Conservation (phyloP, 2,329 filamentous ascomycete genomes). For the Paramyrothecium sp. region DNA sequence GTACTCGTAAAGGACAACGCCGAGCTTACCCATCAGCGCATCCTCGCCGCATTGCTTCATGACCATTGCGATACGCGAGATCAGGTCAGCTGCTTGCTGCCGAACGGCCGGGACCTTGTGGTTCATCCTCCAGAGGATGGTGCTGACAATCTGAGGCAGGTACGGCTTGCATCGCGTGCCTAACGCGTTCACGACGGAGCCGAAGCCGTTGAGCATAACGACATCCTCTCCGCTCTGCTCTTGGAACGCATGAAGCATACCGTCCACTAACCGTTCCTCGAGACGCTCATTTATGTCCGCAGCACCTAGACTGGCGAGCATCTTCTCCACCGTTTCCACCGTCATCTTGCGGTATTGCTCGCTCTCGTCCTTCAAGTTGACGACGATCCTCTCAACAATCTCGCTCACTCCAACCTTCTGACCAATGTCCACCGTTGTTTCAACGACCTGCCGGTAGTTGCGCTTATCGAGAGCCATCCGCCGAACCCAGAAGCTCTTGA, state of each 20-base stretch:
- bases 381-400: slow-evolving; percentile 89
- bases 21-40: slow-evolving; percentile 90
- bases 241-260: slow-evolving; percentile 94
- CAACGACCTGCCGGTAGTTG: slow-evolving; percentile 96
- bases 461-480: slow-evolving; percentile 96
- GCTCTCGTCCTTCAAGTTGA: slow-evolving; percentile 96
- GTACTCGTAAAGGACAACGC: slow-evolving; percentile 94
- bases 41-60: slow-evolving; percentile 99
- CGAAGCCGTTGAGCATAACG: slow-evolving; percentile 95
- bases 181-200: slow-evolving; percentile 93
- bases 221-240: slow-evolving; percentile 97
- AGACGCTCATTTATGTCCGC: slow-evolving; percentile 91
- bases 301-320: slow-evolving; percentile 87
- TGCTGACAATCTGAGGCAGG: slow-evolving; percentile 93
- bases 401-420: slow-evolving; percentile 98
- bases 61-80: slow-evolving; percentile 95
- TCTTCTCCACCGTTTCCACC: slow-evolving; percentile 94
- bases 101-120: slow-evolving; percentile 97
- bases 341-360: slow-evolving; percentile 99
- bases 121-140: slow-evolving; percentile 93
- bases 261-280: slow-evolving; percentile 92
- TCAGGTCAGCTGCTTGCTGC: slow-evolving; percentile 94
- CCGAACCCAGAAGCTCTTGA: slow-evolving; percentile 98
- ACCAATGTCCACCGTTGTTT: slow-evolving; percentile 94
- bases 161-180: slow-evolving; percentile 95